Conservation (phyloP, 73 alveolate species). For the Diophrys sp. region DNA sequence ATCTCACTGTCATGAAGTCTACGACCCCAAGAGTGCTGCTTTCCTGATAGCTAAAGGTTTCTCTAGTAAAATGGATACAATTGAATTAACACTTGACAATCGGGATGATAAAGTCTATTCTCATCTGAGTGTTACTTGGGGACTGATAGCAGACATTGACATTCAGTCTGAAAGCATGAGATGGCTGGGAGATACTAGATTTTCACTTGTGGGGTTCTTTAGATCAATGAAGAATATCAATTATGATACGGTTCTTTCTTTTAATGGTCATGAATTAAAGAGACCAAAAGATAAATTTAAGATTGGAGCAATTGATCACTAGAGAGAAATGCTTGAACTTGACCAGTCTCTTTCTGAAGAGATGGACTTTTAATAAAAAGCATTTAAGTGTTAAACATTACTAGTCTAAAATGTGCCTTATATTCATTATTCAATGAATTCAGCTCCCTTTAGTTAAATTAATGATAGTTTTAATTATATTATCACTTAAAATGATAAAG, state of each 20-base stretch:
- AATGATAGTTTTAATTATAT: neutral
- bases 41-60: slow-evolving; percentile 79
- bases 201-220: slow-evolving; percentile 70
- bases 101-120: slow-evolving; percentile 64
- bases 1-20: slow-evolving; percentile 69
- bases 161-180: slow-evolving; percentile 82
- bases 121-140: slow-evolving; percentile 74
- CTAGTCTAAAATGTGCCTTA: neutral
- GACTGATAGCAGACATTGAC: slow-evolving; percentile 85
- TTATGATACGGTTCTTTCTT: neutral
- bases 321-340: neutral
- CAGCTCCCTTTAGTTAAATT: neutral
- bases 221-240: slow-evolving; percentile 41
- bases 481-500: neutral
- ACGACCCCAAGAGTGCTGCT: slow-evolving; percentile 69
- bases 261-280: neutral
- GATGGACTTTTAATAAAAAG: neutral
- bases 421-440: neutral
- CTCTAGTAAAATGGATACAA: slow-evolving; percentile 68
- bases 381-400: neutral
- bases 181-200: slow-evolving; percentile 82
- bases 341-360: neutral
- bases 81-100: slow-evolving; percentile 64
- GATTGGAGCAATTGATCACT: neutral
- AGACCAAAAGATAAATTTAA: neutral